These are phyloP conservation scores for Candida dendrica DNA, from an alignment of 805 yeast genomes.

Conservation along the genomic window DNA sequence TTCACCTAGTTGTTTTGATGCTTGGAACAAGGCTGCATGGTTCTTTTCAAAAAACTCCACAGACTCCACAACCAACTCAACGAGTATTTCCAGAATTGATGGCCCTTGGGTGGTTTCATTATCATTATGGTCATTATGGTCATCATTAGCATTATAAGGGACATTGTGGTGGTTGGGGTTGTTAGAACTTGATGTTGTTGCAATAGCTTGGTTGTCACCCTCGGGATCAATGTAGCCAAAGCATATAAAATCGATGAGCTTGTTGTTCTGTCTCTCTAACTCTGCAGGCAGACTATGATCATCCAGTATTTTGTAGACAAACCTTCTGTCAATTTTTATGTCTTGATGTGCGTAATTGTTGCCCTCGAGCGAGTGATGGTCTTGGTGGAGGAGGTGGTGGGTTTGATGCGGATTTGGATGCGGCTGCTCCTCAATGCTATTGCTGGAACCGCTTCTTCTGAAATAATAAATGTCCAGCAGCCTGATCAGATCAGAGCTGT, in stretches of 20 bases:
- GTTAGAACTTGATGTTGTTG: background rate
- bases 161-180: slow-evolving; percentile 6
- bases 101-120: slow-evolving; percentile 16
- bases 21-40: slow-evolving; percentile 9
- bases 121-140: slow-evolving; percentile 10
- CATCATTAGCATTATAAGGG: slow-evolving; percentile 5
- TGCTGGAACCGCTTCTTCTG: slow-evolving; percentile 9
- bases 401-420: slow-evolving; percentile 2
- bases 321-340: slow-evolving; percentile 17
- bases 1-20: slow-evolving; percentile 2
- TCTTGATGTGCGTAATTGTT: slow-evolving; percentile 1
- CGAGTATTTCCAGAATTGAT: slow-evolving; percentile 35
- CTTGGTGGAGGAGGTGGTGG: slow-evolving; percentile 2
- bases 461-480: slow-evolving; percentile 34
- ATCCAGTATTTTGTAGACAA: slow-evolving; percentile 28
- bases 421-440: background rate
- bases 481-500: slow-evolving; percentile 28
- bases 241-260: slow-evolving; percentile 45
- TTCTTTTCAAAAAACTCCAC: slow-evolving; percentile 32
- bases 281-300: slow-evolving; percentile 31
- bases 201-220: background rate
- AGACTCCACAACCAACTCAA: slow-evolving; percentile 33
- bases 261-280: slow-evolving; percentile 31
- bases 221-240: slow-evolving; percentile 30
- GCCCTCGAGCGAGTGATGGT: too few relatives aligned